These are phyloP conservation scores for Fusarium tuaranense DNA, from an alignment of 2,329 filamentous ascomycete genomes.

Conservation along the genomic window DNA sequence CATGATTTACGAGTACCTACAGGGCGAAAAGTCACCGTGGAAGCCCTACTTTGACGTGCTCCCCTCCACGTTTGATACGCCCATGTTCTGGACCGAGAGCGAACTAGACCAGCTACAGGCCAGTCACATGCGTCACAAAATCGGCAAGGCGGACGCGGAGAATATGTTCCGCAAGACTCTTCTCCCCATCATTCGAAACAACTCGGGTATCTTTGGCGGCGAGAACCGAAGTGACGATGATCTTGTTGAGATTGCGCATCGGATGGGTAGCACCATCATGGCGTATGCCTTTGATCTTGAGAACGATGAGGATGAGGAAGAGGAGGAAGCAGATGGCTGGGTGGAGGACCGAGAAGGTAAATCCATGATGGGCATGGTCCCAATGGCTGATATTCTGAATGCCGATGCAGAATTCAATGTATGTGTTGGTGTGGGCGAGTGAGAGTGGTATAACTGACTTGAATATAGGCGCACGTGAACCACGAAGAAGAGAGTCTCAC, in stretches of 20 bases:
- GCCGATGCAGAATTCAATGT: conserved; percentile 91
- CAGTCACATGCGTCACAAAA: conserved; percentile 79
- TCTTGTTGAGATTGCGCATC: conserved; percentile 71
- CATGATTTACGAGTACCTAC: conserved; percentile 81
- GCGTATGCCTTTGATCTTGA: conserved; percentile 90
- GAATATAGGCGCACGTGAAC: conserved; percentile 62
- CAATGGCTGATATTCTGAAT: conserved; percentile 90
- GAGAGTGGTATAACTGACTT: conserved; percentile 18
- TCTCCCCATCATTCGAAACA: conserved; percentile 61
- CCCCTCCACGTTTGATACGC: conserved; percentile 78
- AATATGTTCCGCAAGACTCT: conserved; percentile 70
- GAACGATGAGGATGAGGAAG: conserved; percentile 65
- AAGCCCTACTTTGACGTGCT: conserved; percentile 82
- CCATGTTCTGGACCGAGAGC: conserved; percentile 86
- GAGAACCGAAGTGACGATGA: conserved; percentile 55
- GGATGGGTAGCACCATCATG: conserved; percentile 91
- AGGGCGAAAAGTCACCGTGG: conserved; percentile 74
- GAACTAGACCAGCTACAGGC: conserved; percentile 82
- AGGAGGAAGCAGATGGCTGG: conserved; percentile 73
- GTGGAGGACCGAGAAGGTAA: conserved; percentile 71
- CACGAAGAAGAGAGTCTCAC: conserved; percentile 68
- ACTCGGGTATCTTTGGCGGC: conserved; percentile 59
- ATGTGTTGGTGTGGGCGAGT: conserved; percentile 38
- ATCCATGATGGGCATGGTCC: conserved; percentile 84
- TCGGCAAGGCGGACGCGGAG: conserved; percentile 80